These are phyloP conservation scores for Geosmithia flava DNA, from an alignment of 2,329 filamentous ascomycete species.

Conservation along the genomic window DNA sequence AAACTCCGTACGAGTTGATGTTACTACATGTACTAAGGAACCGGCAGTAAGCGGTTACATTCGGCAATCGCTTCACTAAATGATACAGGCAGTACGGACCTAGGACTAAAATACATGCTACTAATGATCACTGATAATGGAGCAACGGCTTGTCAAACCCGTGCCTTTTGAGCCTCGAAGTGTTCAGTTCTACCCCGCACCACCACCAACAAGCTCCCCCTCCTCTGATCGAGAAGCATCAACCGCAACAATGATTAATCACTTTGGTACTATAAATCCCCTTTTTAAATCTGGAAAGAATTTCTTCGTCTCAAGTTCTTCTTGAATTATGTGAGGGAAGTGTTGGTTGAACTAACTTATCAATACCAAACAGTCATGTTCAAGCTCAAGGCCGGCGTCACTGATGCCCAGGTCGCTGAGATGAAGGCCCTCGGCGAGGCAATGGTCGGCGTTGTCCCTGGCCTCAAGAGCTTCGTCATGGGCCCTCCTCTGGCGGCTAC, in stretches of 20 bases:
- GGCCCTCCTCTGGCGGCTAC: slow-evolving; percentile 14
- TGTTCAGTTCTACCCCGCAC: not conserved
- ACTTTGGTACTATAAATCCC: not conserved
- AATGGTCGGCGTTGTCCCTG: slow-evolving; percentile 42
- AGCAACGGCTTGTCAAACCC: too few species aligned
- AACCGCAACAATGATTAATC: not conserved
- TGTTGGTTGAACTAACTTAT: too few species aligned
- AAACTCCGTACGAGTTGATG: too few species aligned
- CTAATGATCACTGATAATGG: too few species aligned
- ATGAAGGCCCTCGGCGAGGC: slow-evolving; percentile 55
- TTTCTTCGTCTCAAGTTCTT: too few species aligned
- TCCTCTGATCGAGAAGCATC: not conserved
- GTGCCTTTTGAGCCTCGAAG: too few species aligned
- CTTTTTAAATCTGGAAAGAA: too few species aligned
- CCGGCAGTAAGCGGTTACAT: not conserved
- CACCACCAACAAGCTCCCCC: not conserved
- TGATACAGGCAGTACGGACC: too few species aligned
- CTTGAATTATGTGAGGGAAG: too few species aligned
- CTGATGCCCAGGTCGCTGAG: slow-evolving; percentile 50
- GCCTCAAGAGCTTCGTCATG: slow-evolving; percentile 59
- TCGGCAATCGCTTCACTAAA: not conserved
- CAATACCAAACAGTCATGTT: slow-evolving; percentile 3
- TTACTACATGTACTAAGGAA: too few species aligned
- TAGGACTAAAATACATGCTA: too few species aligned
- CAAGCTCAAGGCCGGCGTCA: slow-evolving; percentile 14